A percentile compares a stretch with the other conserved stretches of the same genome.
Conservation (phyloP, 768 basidiomycete species). For the Trametes meyenii region DNA sequence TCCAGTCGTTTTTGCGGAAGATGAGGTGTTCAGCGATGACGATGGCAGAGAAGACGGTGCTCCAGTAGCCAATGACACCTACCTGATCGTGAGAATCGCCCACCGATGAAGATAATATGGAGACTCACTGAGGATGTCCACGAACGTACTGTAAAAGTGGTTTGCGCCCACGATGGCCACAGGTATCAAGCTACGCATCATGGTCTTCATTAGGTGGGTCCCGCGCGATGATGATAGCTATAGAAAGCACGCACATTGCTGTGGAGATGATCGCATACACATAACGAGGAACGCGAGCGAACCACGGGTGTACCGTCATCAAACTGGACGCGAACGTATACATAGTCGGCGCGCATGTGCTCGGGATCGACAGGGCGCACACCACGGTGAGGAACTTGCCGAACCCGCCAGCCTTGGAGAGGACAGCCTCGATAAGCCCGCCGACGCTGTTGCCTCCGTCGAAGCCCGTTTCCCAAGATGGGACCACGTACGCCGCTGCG, state of each 20-base stretch:
- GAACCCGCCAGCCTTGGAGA: slow-evolving; percentile 45
- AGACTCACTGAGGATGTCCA: slow-evolving; percentile 42
- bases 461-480: slow-evolving; percentile 45
- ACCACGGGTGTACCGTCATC: slow-evolving; percentile 40
- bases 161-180: slow-evolving; percentile 50
- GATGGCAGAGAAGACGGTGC: slow-evolving; percentile 40
- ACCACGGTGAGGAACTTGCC: slow-evolving; percentile 52
- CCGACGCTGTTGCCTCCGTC: slow-evolving; percentile 43
- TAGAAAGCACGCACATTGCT: slow-evolving; percentile 40
- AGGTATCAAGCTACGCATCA: slow-evolving; percentile 43
- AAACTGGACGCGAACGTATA: slow-evolving; percentile 55
- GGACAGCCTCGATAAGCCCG: slow-evolving; percentile 44
- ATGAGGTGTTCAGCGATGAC: slow-evolving; percentile 48
- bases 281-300: slow-evolving; percentile 47
- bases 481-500: slow-evolving; percentile 42
- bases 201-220: neutral
- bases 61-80: slow-evolving; percentile 52
- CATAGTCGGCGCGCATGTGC: slow-evolving; percentile 61
- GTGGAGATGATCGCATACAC: slow-evolving; percentile 49
- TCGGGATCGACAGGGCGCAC: slow-evolving; percentile 55
- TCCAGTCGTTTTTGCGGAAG: slow-evolving; percentile 41
- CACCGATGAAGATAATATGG: neutral
- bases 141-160: slow-evolving; percentile 48
- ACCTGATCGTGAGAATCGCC: slow-evolving; percentile 8
- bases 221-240: no score